phyloP scores from a whole-genome alignment of 1,284 basidiomycete genomes.

The Irpex sp. region DNA sequence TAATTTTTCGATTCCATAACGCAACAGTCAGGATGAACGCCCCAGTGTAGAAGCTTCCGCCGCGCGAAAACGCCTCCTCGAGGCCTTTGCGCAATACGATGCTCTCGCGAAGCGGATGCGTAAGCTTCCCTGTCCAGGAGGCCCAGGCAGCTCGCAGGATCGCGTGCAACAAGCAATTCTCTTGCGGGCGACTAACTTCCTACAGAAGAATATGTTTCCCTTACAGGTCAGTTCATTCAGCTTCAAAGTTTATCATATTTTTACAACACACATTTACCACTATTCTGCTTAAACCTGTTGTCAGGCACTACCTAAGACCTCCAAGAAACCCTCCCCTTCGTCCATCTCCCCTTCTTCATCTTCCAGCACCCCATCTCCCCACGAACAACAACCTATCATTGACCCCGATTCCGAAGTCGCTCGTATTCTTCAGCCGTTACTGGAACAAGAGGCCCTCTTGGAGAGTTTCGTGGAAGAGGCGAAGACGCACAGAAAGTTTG shows the following conservation, averaged over 20 bases:
- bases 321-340: conserved; percentile 25
- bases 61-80: conserved; percentile 74
- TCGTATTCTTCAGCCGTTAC: conserved; percentile 69
- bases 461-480: conserved; percentile 83
- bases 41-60: conserved; percentile 64
- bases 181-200: conserved; percentile 72
- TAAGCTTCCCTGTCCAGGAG: conserved; percentile 54
- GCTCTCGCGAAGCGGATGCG: conserved; percentile 81
- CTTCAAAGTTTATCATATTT: not conserved
- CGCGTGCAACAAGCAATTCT: conserved; percentile 80
- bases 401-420: conserved; percentile 70
- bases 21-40: conserved; percentile 47
- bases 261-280: not conserved
- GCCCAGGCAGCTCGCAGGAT: conserved; percentile 70
- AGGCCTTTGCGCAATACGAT: conserved; percentile 86
- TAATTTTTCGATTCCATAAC: not conserved
- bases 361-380: conserved; percentile 14
- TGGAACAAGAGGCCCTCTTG: conserved; percentile 87
- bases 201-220: conserved; percentile 87
- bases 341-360: conserved; percentile 15
- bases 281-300: conserved; percentile 1
- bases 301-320: conserved; percentile 58
- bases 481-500: conserved; percentile 80
- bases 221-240: conserved; percentile 48
- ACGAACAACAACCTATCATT: conserved; percentile 30